Evolutionary conservation across 2,329 filamentous ascomycete species (phyloP).

Genomic region (Ophiocordyceps unilateralis): DNA sequence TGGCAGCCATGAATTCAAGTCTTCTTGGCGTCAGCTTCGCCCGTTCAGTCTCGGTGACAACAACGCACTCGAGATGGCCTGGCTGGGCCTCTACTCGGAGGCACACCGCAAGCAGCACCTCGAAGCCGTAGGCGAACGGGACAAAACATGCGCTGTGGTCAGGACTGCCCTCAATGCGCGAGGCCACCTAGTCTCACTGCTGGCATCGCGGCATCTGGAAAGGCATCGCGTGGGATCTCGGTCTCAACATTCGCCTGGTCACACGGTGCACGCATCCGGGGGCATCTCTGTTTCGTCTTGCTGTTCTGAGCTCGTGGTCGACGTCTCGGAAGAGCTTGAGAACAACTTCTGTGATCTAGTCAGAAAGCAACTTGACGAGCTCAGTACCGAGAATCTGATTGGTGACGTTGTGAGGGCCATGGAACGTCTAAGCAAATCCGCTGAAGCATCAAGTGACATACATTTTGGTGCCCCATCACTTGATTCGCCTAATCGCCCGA

Average conservation of each 20-base stretch:
- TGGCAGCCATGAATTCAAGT: constrained; percentile 29
- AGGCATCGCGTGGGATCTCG: constrained; percentile 20
- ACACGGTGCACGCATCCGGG: constrained; percentile 8
- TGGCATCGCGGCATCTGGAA: constrained; percentile 28
- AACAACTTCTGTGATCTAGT: constrained; percentile 31
- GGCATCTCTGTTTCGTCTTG: constrained; percentile 27
- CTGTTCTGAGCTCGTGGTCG: constrained; percentile 28
- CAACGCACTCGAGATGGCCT: constrained; percentile 60
- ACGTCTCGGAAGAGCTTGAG: constrained; percentile 29
- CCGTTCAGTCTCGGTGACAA: constrained; percentile 72
- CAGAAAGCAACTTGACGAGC: constrained; percentile 19
- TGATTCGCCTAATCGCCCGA: constrained; percentile 5
- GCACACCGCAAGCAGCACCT: constrained; percentile 30
- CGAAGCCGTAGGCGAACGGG: constrained; percentile 9
- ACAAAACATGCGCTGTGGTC: constrained; percentile 14
- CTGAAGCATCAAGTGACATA: background rate
- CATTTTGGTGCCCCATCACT: constrained; percentile 2
- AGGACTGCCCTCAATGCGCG: constrained; percentile 6
- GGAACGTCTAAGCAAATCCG: constrained; percentile 3
- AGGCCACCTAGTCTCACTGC: constrained; percentile 21
- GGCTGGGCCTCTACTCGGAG: constrained; percentile 42
- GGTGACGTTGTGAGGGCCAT: constrained; percentile 25
- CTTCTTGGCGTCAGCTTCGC: constrained; percentile 44
- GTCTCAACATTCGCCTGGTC: background rate
- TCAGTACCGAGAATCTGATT: constrained; percentile 26